Evolutionary conservation across 2,329 filamentous ascomycete species (phyloP).

Genomic region (Diaporthe citri): DNA sequence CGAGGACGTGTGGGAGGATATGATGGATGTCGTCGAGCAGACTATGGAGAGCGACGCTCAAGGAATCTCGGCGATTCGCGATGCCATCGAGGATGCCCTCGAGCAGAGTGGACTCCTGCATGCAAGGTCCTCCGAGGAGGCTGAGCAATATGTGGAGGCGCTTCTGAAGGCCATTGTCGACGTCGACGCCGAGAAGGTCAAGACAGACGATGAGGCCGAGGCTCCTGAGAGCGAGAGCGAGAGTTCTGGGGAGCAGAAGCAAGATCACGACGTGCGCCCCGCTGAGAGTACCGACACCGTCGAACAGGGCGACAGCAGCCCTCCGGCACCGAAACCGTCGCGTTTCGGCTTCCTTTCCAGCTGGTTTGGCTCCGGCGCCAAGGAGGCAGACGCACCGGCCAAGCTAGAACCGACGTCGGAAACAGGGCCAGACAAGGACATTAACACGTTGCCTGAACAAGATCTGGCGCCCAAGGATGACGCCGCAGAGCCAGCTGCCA

Average conservation of each 20-base stretch:
- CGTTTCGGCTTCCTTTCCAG: conserved; percentile 33
- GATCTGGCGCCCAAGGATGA: background rate
- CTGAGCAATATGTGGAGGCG: conserved; percentile 61
- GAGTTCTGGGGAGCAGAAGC: background rate
- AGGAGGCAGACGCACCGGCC: conserved; percentile 4
- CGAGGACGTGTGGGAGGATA: conserved; percentile 64
- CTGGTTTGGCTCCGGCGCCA: conserved; percentile 29
- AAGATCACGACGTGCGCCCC: background rate
- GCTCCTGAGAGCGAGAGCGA: conserved; percentile 35
- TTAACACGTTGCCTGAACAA: background rate
- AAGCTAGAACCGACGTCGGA: background rate
- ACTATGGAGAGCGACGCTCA: conserved; percentile 69
- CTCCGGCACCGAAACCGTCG: conserved; percentile 14
- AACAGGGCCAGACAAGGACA: background rate
- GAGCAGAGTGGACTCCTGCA: conserved; percentile 66
- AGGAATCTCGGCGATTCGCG: conserved; percentile 64
- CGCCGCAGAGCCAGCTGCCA: conserved; percentile 1
- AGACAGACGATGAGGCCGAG: conserved; percentile 42
- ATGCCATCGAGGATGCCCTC: conserved; percentile 67
- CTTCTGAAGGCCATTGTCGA: conserved; percentile 60
- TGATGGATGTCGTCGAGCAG: conserved; percentile 67
- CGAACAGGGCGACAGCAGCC: background rate
- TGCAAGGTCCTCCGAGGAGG: conserved; percentile 59
- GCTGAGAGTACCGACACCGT: background rate
- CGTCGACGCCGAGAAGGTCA: conserved; percentile 35